Percentiles rank a stretch among this genome's conserved stretches.
These are phyloP conservation scores for Berberis vulgaris DNA, from an alignment of 164 flowering plant species.

Conservation along the genomic window DNA sequence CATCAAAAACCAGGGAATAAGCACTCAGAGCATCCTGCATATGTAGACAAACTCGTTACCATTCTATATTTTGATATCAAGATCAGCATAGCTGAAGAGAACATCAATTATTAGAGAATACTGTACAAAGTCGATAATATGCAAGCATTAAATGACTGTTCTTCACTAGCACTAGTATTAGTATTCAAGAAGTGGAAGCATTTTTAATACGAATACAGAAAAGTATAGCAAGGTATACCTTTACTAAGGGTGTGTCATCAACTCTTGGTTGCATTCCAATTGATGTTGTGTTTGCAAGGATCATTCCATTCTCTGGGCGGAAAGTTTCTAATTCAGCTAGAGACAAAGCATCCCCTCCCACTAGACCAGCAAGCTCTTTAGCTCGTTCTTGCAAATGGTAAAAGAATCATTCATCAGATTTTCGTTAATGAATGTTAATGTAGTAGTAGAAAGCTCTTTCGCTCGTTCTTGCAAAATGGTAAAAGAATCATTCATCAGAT, in stretches of 20 bases:
- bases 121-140: no score
- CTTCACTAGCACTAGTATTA: no score
- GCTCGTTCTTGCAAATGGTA: conserved; percentile 50
- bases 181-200: no score
- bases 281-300: conserved; percentile 94
- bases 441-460: conserved; percentile 47
- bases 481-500: background rate
- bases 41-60: background rate
- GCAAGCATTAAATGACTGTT: no score
- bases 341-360: conserved; percentile 79
- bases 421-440: background rate
- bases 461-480: conserved; percentile 49
- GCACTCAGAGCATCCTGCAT: conserved; percentile 58
- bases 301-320: conserved; percentile 77
- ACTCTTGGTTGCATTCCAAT: conserved; percentile 90
- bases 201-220: background rate
- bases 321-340: conserved; percentile 53
- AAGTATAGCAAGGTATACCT: conserved; percentile 40
- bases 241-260: conserved; percentile 80
- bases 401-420: background rate
- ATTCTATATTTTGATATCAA: no score
- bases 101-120: no score
- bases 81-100: no score
- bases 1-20: conserved; percentile 83
- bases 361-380: conserved; percentile 57